phyloP scores from a whole-genome alignment of 495 filamentous ascomycete genomes.

The Penicillium egyptiacum region DNA sequence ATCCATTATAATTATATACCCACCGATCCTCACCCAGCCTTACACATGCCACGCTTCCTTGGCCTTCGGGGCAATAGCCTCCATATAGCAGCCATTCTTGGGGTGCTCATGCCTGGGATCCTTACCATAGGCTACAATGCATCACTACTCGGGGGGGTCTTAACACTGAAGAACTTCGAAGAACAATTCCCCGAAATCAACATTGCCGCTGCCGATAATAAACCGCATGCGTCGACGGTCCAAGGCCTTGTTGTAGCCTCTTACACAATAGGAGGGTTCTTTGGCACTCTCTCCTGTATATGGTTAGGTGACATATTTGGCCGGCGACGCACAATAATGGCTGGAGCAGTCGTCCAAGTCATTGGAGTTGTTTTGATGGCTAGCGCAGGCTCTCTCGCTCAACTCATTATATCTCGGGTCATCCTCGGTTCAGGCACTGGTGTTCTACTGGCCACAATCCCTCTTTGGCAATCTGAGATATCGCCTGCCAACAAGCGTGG shows the following conservation, averaged over 20 bases:
- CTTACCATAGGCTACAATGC: slow-evolving; percentile 28
- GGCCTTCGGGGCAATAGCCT: slow-evolving; percentile 31
- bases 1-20: slow-evolving; percentile 17
- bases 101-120: slow-evolving; percentile 30
- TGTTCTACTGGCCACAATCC: slow-evolving; percentile 58
- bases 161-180: slow-evolving; percentile 23
- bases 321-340: slow-evolving; percentile 54
- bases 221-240: slow-evolving; percentile 19
- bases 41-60: slow-evolving; percentile 24
- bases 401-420: slow-evolving; percentile 58
- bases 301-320: slow-evolving; percentile 57
- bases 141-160: slow-evolving; percentile 25
- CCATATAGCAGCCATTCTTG: slow-evolving; percentile 25
- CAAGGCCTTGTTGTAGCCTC: slow-evolving; percentile 50
- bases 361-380: slow-evolving; percentile 58
- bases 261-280: slow-evolving; percentile 59
- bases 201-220: slow-evolving; percentile 12
- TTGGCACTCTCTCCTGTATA: slow-evolving; percentile 54
- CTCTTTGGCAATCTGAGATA: slow-evolving; percentile 64
- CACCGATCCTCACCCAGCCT: slow-evolving; percentile 2
- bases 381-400: slow-evolving; percentile 48
- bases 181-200: slow-evolving; percentile 26
- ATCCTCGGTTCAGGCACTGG: slow-evolving; percentile 59
- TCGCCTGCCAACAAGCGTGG: slow-evolving; percentile 58
- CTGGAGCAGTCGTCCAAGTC: slow-evolving; percentile 53